Conservation (phyloP, 2,329 filamentous ascomycete species). For the Daldinia sp. region DNA sequence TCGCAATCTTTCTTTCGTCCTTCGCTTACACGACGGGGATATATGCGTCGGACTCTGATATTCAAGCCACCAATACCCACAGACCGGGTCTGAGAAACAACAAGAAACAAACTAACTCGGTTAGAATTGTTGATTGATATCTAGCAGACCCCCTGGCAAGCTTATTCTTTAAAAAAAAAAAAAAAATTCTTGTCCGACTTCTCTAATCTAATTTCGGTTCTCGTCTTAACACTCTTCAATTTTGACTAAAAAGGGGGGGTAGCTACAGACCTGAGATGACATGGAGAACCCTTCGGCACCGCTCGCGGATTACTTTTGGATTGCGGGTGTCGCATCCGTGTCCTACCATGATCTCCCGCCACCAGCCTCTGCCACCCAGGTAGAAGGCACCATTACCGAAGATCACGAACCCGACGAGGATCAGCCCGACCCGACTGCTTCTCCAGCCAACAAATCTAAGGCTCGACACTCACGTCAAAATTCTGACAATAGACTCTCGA, state of each 20-base stretch:
- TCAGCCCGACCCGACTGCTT: conserved; percentile 39
- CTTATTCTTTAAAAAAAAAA: conserved; percentile 21
- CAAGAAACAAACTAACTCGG: conserved; percentile 29
- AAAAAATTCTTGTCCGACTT: conserved; percentile 16
- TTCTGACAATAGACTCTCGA: conserved; percentile 67
- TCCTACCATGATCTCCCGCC: conserved; percentile 66
- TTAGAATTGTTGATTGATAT: conserved; percentile 25
- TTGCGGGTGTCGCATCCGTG: conserved; percentile 74
- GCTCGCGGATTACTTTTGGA: conserved; percentile 80
- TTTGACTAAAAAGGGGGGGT: conserved; percentile 17
- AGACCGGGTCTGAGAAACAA: conserved; percentile 27
- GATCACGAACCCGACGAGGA: conserved; percentile 65
- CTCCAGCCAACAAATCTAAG: conserved; percentile 49
- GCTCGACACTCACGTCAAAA: conserved; percentile 69
- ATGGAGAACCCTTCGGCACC: conserved; percentile 70
- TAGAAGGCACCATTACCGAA: conserved; percentile 69
- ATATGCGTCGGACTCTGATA: conserved; percentile 33
- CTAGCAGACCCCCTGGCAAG: conserved; percentile 20
- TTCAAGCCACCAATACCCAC: conserved; percentile 33
- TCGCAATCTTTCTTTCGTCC: conserved; percentile 16
- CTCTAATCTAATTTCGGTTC: conserved; percentile 20
- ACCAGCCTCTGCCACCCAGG: conserved; percentile 50
- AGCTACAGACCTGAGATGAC: conserved; percentile 48
- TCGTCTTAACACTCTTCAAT: conserved; percentile 13
- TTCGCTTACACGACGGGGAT: conserved; percentile 30